A percentile compares a stretch with the other conserved stretches of the same genome.
Conservation (phyloP, 495 filamentous ascomycete species). For the Pseudevernia furfuracea region DNA sequence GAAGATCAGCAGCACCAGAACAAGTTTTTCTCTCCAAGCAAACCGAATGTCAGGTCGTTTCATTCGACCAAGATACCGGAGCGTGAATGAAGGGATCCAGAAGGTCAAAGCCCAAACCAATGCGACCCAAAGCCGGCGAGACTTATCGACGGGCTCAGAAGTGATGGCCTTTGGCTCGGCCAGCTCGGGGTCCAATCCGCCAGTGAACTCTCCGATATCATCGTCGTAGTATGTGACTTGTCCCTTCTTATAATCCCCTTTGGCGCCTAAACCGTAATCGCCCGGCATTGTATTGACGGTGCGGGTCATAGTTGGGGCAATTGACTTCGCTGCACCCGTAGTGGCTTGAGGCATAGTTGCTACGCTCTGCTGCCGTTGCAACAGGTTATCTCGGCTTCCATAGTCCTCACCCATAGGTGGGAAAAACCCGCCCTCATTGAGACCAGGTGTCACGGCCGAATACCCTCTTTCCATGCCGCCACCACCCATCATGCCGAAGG, state of each 20-base stretch:
- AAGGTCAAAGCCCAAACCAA: slow-evolving; percentile 83
- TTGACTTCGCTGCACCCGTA: slow-evolving; percentile 51
- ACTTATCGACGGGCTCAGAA: slow-evolving; percentile 52
- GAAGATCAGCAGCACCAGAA: slow-evolving; percentile 71
- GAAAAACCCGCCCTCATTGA: slow-evolving; percentile 64
- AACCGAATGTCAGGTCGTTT: slow-evolving; percentile 93
- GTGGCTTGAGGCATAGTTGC: slow-evolving; percentile 54
- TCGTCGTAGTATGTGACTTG: slow-evolving; percentile 59
- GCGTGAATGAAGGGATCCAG: slow-evolving; percentile 84
- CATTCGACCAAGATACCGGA: slow-evolving; percentile 84
- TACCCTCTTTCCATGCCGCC: slow-evolving; percentile 54
- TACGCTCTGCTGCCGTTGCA: slow-evolving; percentile 50
- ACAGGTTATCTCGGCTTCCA: slow-evolving; percentile 62
- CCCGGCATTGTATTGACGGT: slow-evolving; percentile 50
- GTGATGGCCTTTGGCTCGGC: slow-evolving; percentile 69
- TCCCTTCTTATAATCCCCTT: slow-evolving; percentile 72
- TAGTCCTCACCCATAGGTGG: slow-evolving; percentile 49
- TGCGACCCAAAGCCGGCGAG: slow-evolving; percentile 68
- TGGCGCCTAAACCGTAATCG: slow-evolving; percentile 79
- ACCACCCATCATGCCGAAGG: slow-evolving; percentile 37
- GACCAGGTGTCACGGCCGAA: slow-evolving; percentile 41
- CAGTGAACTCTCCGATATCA: slow-evolving; percentile 48
- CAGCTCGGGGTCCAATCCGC: slow-evolving; percentile 64
- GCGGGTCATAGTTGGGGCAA: slow-evolving; percentile 63
- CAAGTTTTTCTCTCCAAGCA: slow-evolving; percentile 93